These are phyloP conservation scores for Barnettozyma californica DNA, from an alignment of 805 yeast genomes.

Conservation along the genomic window DNA sequence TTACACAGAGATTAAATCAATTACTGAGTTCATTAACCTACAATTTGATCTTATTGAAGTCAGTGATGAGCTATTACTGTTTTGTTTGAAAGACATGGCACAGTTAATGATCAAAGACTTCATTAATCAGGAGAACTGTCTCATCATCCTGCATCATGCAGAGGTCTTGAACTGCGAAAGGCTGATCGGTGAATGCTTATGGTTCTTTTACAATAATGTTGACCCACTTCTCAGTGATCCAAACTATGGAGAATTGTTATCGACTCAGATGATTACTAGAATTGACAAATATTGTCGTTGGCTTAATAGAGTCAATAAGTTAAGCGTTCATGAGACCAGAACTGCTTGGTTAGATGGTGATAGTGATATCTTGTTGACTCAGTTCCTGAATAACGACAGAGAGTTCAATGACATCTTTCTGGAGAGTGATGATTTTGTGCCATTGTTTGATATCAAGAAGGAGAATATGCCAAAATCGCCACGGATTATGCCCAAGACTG, in stretches of 20 bases:
- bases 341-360: slow-evolving; percentile 28
- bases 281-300: slow-evolving; percentile 33
- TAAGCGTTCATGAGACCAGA: slow-evolving; percentile 7
- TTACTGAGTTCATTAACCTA: slow-evolving; percentile 42
- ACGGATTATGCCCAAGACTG: slow-evolving; percentile 12
- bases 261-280: slow-evolving; percentile 14
- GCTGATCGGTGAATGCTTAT: slow-evolving; percentile 54
- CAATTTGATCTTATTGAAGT: slow-evolving; percentile 55
- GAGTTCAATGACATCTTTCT: slow-evolving; percentile 39
- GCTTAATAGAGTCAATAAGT: slow-evolving; percentile 27
- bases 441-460: slow-evolving; percentile 29
- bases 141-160: slow-evolving; percentile 50
- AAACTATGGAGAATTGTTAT: slow-evolving; percentile 18
- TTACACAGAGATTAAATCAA: slow-evolving; percentile 23
- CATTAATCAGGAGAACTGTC: slow-evolving; percentile 55
- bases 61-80: slow-evolving; percentile 58
- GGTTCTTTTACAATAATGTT: slow-evolving; percentile 64
- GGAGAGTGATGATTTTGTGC: slow-evolving; percentile 31
- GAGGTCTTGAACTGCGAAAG: slow-evolving; percentile 45
- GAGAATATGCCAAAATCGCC: slow-evolving; percentile 13
- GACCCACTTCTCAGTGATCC: slow-evolving; percentile 47
- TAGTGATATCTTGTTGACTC: slow-evolving; percentile 25
- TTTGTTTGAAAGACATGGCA: slow-evolving; percentile 53
- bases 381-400: slow-evolving; percentile 32
- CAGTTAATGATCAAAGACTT: slow-evolving; percentile 56